phyloP scores from a whole-genome alignment of 2,329 filamentous ascomycete genomes.

The Scedosporium apiospermum region DNA sequence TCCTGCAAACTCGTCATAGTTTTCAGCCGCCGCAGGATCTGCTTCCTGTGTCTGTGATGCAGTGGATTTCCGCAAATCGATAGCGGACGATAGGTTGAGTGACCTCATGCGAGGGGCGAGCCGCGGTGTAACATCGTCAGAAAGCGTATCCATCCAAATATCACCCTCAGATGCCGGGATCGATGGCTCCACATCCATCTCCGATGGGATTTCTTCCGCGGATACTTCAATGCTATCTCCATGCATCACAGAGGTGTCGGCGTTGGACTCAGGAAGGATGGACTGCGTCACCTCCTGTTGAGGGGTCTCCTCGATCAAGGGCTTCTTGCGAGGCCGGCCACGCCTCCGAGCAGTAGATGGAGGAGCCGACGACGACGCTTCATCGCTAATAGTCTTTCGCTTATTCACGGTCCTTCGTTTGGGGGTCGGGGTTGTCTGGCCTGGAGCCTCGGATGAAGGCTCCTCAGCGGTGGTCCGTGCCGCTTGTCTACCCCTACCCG shows the following conservation, averaged over 20 bases:
- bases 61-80: background rate
- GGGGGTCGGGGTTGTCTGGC: background rate
- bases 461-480: background rate
- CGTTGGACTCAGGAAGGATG: background rate
- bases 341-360: slow-evolving; percentile 1
- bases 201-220: background rate
- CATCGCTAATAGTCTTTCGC: background rate
- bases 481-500: background rate
- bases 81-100: background rate
- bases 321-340: slow-evolving; percentile 4
- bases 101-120: slow-evolving; percentile 11
- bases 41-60: background rate
- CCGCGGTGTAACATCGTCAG: slow-evolving; percentile 26
- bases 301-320: background rate
- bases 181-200: slow-evolving; percentile 5
- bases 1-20: background rate
- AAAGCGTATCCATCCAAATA: slow-evolving; percentile 35
- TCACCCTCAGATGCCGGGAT: slow-evolving; percentile 26
- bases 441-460: background rate
- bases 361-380: background rate
- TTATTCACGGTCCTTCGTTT: slow-evolving; percentile 1
- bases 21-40: background rate
- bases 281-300: slow-evolving; percentile 12
- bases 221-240: background rate
- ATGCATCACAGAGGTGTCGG: slow-evolving; percentile 2